Evolutionary conservation across 2,329 filamentous ascomycete genomes (phyloP).

Genomic region (Diplodia sapinea): DNA sequence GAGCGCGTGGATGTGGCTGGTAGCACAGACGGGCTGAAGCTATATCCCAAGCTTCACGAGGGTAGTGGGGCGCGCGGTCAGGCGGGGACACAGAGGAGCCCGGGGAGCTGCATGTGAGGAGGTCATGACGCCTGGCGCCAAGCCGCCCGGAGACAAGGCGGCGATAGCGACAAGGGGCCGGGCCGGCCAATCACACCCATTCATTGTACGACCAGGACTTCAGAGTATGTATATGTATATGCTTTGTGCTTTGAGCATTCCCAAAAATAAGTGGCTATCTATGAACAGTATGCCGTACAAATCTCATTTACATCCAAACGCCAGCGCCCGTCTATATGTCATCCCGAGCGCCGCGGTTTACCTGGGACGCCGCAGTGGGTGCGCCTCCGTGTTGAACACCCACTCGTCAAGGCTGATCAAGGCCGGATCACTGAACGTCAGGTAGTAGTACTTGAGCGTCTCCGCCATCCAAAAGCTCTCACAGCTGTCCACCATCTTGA

Average conservation of each 20-base stretch:
- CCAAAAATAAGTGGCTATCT: no score
- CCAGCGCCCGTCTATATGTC: conserved; percentile 6
- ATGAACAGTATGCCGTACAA: no score
- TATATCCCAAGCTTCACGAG: conserved; percentile 20
- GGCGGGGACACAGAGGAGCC: conserved; percentile 5
- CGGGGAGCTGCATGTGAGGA: conserved; percentile 19
- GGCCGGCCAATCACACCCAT: not conserved
- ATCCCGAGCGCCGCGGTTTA: not conserved
- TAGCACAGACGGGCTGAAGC: not conserved
- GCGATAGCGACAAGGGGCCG: conserved; percentile 14
- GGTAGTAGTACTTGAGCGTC: conserved; percentile 90
- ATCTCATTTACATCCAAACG: conserved; percentile 4
- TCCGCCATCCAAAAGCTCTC: conserved; percentile 90
- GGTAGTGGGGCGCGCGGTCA: conserved; percentile 8
- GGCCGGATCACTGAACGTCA: conserved; percentile 75
- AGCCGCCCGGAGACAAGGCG: conserved; percentile 18
- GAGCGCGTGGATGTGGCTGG: not conserved
- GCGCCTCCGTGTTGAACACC: conserved; percentile 65
- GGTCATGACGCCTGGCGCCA: conserved; percentile 27
- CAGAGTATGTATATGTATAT: no score
- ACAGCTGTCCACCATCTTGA: conserved; percentile 38
- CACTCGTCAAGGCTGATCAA: conserved; percentile 70
- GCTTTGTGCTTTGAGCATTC: no score
- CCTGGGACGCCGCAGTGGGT: conserved; percentile 54
- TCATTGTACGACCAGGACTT: not conserved